Percentiles rank a stretch among this genome's conserved stretches.
Evolutionary conservation across 805 yeast species (phyloP).

Genomic region (Brettanomyces custersianus): DNA sequence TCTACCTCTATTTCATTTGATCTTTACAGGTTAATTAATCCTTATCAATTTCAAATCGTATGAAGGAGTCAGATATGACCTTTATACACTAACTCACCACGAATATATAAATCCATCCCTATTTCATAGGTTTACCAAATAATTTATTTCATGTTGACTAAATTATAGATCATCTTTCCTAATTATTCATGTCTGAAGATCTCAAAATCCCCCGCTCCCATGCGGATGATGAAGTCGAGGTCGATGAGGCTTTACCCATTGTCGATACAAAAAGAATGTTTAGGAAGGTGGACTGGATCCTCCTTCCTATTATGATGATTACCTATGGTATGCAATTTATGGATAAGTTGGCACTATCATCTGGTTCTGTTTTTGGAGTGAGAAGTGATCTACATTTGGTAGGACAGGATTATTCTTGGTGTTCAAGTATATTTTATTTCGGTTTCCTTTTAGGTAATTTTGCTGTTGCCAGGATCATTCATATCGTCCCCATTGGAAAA

Average conservation of each 20-base stretch:
- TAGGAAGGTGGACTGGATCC: slow-evolving; percentile 38
- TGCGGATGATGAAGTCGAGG: slow-evolving; percentile 7
- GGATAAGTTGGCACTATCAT: slow-evolving; percentile 16
- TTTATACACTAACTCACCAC: too few species aligned
- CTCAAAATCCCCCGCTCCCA: too few species aligned
- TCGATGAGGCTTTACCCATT: slow-evolving; percentile 8
- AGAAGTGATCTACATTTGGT: slow-evolving; percentile 37
- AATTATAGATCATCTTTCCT: too few species aligned
- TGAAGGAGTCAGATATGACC: too few species aligned
- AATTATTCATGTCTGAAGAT: too few species aligned
- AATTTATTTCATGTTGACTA: too few species aligned
- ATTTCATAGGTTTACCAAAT: too few species aligned
- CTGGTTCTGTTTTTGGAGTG: slow-evolving; percentile 49
- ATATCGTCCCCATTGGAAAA: slow-evolving; percentile 49
- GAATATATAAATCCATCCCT: too few species aligned
- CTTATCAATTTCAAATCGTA: too few species aligned
- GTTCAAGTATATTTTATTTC: slow-evolving; percentile 31
- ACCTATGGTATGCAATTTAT: slow-evolving; percentile 37
- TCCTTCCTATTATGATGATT: slow-evolving; percentile 41
- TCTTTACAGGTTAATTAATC: too few species aligned
- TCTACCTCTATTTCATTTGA: too few species aligned
- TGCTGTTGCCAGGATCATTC: slow-evolving; percentile 38
- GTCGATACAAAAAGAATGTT: slow-evolving; percentile 13
- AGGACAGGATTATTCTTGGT: slow-evolving; percentile 30
- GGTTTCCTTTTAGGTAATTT: slow-evolving; percentile 56